Evolutionary conservation across 139 green algal genomes (phyloP), one percentile per base, ranked within the genome.

Genomic region (Diplosphaera chodatii): DNA sequence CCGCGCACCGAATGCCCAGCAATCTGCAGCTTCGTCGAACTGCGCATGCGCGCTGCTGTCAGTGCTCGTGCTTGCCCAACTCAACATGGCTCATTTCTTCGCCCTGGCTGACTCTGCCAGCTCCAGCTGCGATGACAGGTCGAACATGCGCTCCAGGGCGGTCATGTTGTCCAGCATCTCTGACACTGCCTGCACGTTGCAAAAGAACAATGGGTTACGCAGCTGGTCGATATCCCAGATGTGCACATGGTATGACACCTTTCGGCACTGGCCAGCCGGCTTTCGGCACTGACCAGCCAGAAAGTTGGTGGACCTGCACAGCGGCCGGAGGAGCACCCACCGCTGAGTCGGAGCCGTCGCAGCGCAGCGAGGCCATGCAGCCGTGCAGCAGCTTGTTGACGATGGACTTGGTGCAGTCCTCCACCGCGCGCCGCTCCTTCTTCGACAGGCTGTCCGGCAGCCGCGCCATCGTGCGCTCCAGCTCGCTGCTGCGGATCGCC

Each of bases 361-460:
- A 96, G 29, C 96, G 86, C 65, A 99, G 87, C 48, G 93, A 91
- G 20, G 89, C 93, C 96, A 99, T 99, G 64, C 96, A 96, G 20
- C 96, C 96, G 80, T 99, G 96, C 76, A 99, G 84, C 72, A 99
- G 85, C 88, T 99, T 99, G 90, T 99, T 99, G 15, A 98, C 88
- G 69, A 99, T 98, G 62, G 88, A 85, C 40, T 87, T 82, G 77
- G 76, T 91, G 33, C 99, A 83, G 75, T 99, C 96, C 87, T 99
- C 96, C 23, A 99, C 81, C 32, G 78, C 80, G 66, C 90, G 92
- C 75, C 91, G 83, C 86, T 99, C 87, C 87, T 99, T 99, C 89
- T 98, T 99, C 69, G 82, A 95, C 69, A 98, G 74, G 32, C 88
- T 90, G 1, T 97, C 93, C 18, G 93, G 93, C 32, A 98, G 75